A percentile compares a stretch with the other conserved stretches of the same genome.
Conservation (phyloP, 1,284 basidiomycete genomes). For the Inonotus hispidus region DNA sequence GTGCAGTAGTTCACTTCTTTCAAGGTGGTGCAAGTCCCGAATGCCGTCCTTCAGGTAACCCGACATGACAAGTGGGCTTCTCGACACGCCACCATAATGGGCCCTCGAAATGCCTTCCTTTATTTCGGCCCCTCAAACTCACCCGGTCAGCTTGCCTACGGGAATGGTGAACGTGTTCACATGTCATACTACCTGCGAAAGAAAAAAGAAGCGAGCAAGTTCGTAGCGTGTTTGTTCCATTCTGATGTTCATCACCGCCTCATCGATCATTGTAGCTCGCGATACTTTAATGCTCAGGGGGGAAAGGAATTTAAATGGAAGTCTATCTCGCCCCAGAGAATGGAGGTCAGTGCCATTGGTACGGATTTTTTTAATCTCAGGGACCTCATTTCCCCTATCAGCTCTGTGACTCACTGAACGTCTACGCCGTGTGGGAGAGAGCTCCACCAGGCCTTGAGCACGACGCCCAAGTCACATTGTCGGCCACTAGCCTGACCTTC, state of each 20-base stretch:
- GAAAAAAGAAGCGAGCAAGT: slow-evolving; percentile 57
- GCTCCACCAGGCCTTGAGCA: slow-evolving; percentile 14
- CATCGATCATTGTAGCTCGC: slow-evolving; percentile 39
- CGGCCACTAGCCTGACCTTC: slow-evolving; percentile 6
- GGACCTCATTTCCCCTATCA: background rate
- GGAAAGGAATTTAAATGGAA: slow-evolving; percentile 70
- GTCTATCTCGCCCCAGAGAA: slow-evolving; percentile 41
- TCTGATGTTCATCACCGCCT: background rate
- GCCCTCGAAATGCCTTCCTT: slow-evolving; percentile 62
- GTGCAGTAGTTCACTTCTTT: background rate
- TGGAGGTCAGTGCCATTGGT: slow-evolving; percentile 49
- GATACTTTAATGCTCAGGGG: slow-evolving; percentile 64
- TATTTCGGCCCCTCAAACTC: slow-evolving; percentile 61
- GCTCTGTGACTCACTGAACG: slow-evolving; percentile 17
- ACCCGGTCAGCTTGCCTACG: slow-evolving; percentile 62
- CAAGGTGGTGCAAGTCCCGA: slow-evolving; percentile 37
- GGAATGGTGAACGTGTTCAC: slow-evolving; percentile 48
- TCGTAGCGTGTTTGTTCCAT: slow-evolving; percentile 25
- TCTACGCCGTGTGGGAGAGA: slow-evolving; percentile 18
- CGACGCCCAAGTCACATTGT: slow-evolving; percentile 17
- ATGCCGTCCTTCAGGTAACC: slow-evolving; percentile 53
- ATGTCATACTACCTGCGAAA: slow-evolving; percentile 54
- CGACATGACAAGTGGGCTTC: slow-evolving; percentile 60
- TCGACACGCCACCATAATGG: slow-evolving; percentile 61
- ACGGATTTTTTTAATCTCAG: slow-evolving; percentile 9